phyloP scores from a whole-genome alignment of 345 rosid species.

The Passiflora organensis region DNA sequence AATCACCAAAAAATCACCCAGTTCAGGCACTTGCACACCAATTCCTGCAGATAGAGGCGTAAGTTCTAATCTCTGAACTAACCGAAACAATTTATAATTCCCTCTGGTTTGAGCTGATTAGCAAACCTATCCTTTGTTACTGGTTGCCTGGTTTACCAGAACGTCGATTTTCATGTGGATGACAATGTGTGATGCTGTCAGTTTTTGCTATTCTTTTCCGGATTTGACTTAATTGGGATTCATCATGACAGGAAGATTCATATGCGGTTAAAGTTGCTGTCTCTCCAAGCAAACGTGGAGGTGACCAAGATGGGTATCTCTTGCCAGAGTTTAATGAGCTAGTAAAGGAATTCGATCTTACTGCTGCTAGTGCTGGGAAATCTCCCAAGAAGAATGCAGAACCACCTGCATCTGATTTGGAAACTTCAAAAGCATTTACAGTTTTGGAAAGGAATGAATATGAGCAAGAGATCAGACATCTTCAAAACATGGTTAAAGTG shows the following conservation, averaged over 20 bases:
- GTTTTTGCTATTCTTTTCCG: background rate
- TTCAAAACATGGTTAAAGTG: slow-evolving; percentile 45
- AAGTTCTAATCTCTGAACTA: slow-evolving; percentile 26
- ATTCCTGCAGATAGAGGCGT: slow-evolving; percentile 27
- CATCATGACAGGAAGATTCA: slow-evolving; percentile 28
- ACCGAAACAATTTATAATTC: too few species aligned
- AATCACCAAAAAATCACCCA: slow-evolving; percentile 11
- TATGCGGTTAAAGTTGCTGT: slow-evolving; percentile 10
- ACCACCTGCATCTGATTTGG: slow-evolving; percentile 33
- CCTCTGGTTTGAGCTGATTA: too few species aligned
- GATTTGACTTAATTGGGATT: background rate
- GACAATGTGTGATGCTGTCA: too few species aligned
- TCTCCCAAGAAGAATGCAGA: slow-evolving; percentile 32
- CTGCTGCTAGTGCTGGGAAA: slow-evolving; percentile 7
- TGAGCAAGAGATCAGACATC: slow-evolving; percentile 56
- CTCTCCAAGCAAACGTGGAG: slow-evolving; percentile 31
- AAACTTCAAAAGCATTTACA: slow-evolving; percentile 34
- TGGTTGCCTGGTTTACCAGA: too few species aligned
- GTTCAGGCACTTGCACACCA: slow-evolving; percentile 14
- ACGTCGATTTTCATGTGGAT: too few species aligned
- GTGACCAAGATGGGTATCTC: slow-evolving; percentile 45
- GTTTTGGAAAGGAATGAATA: slow-evolving; percentile 40
- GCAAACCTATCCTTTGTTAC: too few species aligned
- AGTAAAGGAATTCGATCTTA: slow-evolving; percentile 39
- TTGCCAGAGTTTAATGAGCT: slow-evolving; percentile 54